Evolutionary conservation across 495 filamentous ascomycete species (phyloP), one percentile per base, ranked within the genome.

Genomic region (Achaetomiella virescens): DNA sequence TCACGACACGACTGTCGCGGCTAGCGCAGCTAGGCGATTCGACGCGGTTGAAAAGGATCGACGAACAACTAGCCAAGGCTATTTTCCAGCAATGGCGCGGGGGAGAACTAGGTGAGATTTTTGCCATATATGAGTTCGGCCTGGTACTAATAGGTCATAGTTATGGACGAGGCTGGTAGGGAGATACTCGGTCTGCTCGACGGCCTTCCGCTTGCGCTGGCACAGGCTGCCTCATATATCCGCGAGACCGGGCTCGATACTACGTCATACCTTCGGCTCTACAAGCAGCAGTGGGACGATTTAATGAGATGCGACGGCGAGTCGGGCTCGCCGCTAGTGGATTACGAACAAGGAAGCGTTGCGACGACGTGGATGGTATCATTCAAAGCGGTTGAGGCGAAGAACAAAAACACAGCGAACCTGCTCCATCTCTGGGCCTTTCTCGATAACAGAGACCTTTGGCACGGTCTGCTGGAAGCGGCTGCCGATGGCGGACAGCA

Each of bases 191-290:
- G 29, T 41, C 53, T 62, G 49, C 62, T 78, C 24, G 72, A 70
- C 53, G 74, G 73, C 47, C 68, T 77, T 11, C 69, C 71, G 43
- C 59, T 78, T 3, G 73, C 73, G 27, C 70, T 78, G 44, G 60
- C 67, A 27, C 66, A 75, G 48, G 74, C 74, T 8, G 74, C 64
- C 25, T 63, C 73, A 11, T 78, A 66, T 57, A 68, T 78, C 48
- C 62, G 65, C 45, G 52, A 72, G 48, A 72, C 64, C 46, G 24
- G 52, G 66, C 41, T 49, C 29, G 17, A 22, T 35, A 37, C 46
- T 15, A 14, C 31, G 46, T 36, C 29, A 17, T 78, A 78, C 64
- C 44, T 78, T 49, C 22, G 66, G 47, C 63, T 66, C 42, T 79
- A 79, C 55, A 56, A 70, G 58, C 36, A 64, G 41, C 60, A 73